phyloP scores from a whole-genome alignment of 2,329 filamentous ascomycete species.

The Cercospora sojina region DNA sequence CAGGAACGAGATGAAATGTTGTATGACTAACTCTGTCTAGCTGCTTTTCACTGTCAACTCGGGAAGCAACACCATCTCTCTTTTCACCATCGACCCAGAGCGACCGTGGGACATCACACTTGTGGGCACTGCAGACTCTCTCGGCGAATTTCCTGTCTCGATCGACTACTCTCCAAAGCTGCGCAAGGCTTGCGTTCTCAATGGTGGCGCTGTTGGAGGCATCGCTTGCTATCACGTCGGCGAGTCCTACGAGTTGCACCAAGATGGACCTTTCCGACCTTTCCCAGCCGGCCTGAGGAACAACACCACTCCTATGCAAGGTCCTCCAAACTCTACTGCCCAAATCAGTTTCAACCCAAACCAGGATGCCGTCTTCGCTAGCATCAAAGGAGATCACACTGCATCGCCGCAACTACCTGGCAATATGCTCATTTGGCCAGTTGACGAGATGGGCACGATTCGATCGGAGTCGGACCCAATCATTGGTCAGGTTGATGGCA shows the following conservation, averaged over 20 bases:
- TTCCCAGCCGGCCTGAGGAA: neutral
- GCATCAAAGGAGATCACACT: neutral
- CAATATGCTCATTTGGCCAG: neutral
- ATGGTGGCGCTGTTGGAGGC: neutral
- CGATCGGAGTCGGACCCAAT: neutral
- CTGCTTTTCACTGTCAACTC: neutral
- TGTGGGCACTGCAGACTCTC: neutral
- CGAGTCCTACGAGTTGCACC: neutral
- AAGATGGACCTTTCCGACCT: neutral
- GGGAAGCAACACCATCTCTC: neutral
- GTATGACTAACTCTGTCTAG: neutral
- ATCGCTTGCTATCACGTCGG: neutral
- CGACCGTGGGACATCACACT: neutral
- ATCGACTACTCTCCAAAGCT: neutral
- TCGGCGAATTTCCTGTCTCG: neutral
- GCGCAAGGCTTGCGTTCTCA: neutral
- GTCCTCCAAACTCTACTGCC: neutral
- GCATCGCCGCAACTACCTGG: neutral
- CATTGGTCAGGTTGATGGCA: neutral
- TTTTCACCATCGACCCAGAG: neutral
- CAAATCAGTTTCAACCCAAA: neutral
- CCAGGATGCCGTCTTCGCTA: neutral
- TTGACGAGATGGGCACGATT: neutral
- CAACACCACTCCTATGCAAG: neutral
- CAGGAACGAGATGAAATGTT: neutral